Base-by-base conservation (phyloP, 1,284 basidiomycete genomes). In the Irpex rosettiformis region DNA sequence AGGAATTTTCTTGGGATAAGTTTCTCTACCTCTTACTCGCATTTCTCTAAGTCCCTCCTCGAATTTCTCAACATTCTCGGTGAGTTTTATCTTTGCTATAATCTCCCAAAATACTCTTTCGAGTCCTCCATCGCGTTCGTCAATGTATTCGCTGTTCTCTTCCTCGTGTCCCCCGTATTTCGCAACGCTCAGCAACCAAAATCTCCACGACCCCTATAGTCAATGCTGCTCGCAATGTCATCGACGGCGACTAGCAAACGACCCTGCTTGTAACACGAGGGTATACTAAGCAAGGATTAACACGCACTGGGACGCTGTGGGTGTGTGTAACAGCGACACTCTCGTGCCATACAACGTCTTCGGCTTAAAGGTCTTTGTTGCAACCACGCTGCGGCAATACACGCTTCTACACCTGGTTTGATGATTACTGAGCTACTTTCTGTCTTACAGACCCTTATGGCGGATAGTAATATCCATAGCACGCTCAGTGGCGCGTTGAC, bases 381-480 rank as follows among this genome's bases (percentile, higher is more conserved):
- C n/a, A n/a, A n/a, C n/a, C n/a, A n/a, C n/a, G n/a, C n/a, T n/a
- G n/a, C n/a, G n/a, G n/a, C n/a, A n/a, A n/a, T n/a, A n/a, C n/a
- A n/a, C n/a, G n/a, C n/a, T n/a, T n/a, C n/a, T n/a, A n/a, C 22
- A 6, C 48, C 27, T 51, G 5, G 21, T 47, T 6, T 18, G 10
- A 51, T 29, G 48, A 28, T 25, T n/a, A 51, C 48, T 27, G 27
- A 51, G 21, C 8, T 51, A 28, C 7, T 28, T 11, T 51, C 27
- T 11, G 24, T 28, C 8, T 7, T 51, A 16, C 48, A 51, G 48
- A n/a, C 22, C 18, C 48, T 29, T 22, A 51, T 51, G 48, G 48
- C 48, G 48, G 48, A 51, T 22, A 28, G 25, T 62, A 66, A 60
- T 52, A 13, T 54, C 37, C 52, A 37, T 25, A 54, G 52, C 28